A percentile compares a stretch with the other conserved stretches of the same genome.
Evolutionary conservation across 495 filamentous ascomycete species (phyloP).

Genomic region (Copromyces sp.): DNA sequence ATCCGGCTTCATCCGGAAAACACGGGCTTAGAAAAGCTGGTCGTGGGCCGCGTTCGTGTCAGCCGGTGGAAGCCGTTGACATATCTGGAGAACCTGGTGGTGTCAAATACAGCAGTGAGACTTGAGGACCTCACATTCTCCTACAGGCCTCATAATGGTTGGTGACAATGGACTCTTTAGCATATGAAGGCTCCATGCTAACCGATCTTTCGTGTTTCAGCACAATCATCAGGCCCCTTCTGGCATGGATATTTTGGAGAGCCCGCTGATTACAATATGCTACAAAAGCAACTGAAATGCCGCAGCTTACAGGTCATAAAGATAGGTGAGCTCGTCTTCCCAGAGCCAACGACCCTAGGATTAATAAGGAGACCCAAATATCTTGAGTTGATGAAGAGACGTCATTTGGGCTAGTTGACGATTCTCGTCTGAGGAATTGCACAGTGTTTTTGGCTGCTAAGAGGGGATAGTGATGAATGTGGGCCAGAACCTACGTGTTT

Average conservation of each 20-base stretch:
- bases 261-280: not conserved
- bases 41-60: rapidly evolving
- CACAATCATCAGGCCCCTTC: no score
- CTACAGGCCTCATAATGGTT: not conserved
- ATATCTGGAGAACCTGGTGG: not conserved
- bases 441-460: not conserved
- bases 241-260: no score
- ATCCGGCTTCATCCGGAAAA: not conserved
- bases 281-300: not conserved
- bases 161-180: not conserved
- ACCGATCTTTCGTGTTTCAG: not conserved
- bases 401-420: not conserved
- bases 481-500: not conserved
- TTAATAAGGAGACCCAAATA: not conserved
- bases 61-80: not conserved
- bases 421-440: not conserved
- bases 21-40: not conserved
- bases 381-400: not conserved
- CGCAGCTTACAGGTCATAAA: not conserved
- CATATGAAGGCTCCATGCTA: not conserved
- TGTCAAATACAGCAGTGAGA: not conserved
- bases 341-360: not conserved
- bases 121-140: not conserved
- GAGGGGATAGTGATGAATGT: not conserved
- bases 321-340: not conserved